These are phyloP conservation scores for Ogataea hybrid DNA, from an alignment of 1,139 yeast species.

Conservation along the genomic window DNA sequence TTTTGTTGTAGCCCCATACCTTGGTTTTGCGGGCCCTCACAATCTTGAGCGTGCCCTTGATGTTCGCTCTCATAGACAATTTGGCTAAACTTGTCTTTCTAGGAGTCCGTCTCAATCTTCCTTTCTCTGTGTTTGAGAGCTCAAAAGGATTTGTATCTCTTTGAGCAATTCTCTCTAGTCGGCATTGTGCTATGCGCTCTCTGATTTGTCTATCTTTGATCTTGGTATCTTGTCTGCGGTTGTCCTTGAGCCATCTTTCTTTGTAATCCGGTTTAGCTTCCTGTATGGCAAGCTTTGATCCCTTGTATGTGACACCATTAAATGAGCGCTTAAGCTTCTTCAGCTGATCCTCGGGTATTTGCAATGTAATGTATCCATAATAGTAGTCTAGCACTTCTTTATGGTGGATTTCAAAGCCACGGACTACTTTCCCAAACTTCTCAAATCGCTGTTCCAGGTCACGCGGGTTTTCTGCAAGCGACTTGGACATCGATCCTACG, in stretches of 20 bases:
- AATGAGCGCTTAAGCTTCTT: constrained; percentile 52
- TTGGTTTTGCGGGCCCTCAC: constrained; percentile 66
- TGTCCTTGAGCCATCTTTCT: constrained; percentile 45
- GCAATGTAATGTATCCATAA: constrained; percentile 68
- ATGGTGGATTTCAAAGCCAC: constrained; percentile 44
- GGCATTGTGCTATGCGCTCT: constrained; percentile 38
- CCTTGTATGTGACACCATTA: constrained; percentile 74
- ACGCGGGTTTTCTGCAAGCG: constrained; percentile 42
- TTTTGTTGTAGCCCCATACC: constrained; percentile 87
- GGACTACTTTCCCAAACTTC: constrained; percentile 47
- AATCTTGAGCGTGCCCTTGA: constrained; percentile 59
- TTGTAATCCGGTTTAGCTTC: constrained; percentile 46
- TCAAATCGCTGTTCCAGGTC: constrained; percentile 46
- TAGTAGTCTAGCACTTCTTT: constrained; percentile 46
- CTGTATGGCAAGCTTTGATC: constrained; percentile 58
- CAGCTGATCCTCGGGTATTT: constrained; percentile 43
- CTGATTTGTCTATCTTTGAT: constrained; percentile 32
- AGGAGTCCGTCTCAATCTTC: constrained; percentile 56
- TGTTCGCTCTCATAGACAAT: constrained; percentile 63
- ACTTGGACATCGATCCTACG: constrained; percentile 64
- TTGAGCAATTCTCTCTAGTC: constrained; percentile 35
- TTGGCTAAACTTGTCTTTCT: constrained; percentile 47
- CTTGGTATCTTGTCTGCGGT: constrained; percentile 37
- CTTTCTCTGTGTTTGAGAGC: constrained; percentile 43
- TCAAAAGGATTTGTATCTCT: constrained; percentile 29